Percentiles rank a stretch among this genome's conserved stretches.
phyloP scores from a whole-genome alignment of 495 filamentous ascomycete genomes.

The Penicillium parvum region DNA sequence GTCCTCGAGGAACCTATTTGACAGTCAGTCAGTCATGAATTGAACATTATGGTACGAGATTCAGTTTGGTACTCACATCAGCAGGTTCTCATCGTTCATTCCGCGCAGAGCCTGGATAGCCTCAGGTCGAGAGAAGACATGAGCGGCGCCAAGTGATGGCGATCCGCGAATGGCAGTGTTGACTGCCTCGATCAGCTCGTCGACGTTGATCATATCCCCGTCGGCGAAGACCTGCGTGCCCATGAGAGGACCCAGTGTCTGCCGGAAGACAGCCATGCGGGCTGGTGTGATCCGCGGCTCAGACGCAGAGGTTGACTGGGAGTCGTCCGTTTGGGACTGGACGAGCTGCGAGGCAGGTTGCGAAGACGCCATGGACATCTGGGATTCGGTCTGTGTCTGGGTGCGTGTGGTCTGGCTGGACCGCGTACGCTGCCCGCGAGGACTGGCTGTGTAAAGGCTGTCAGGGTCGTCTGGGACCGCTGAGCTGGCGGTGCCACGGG shows the following conservation, averaged over 20 bases:
- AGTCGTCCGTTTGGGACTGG: conserved; percentile 51
- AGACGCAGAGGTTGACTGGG: conserved; percentile 39
- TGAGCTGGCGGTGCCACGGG: conserved; percentile 42
- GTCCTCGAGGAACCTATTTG: conserved; percentile 47
- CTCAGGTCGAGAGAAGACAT: conserved; percentile 64
- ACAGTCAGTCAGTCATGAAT: conserved; percentile 7
- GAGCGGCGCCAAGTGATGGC: conserved; percentile 32
- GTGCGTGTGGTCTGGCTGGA: conserved; percentile 37
- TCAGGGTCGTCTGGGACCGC: conserved; percentile 33
- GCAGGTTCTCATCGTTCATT: conserved; percentile 79
- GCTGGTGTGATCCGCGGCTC: conserved; percentile 51
- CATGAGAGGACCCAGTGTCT: conserved; percentile 73
- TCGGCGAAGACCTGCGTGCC: conserved; percentile 68
- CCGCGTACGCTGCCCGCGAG: conserved; percentile 45
- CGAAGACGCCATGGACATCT: conserved; percentile 64
- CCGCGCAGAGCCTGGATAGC: conserved; percentile 68
- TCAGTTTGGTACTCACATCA: conserved; percentile 68
- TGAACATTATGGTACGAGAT: background rate
- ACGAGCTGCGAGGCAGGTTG: conserved; percentile 62
- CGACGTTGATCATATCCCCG: conserved; percentile 72
- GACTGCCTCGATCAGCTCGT: conserved; percentile 70
- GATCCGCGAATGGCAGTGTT: conserved; percentile 59
- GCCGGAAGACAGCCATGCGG: conserved; percentile 70
- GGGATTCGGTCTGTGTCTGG: conserved; percentile 47
- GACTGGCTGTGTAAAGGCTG: conserved; percentile 54